phyloP scores from a whole-genome alignment of 2,329 filamentous ascomycete species.

The Pseudocercospora pini-densiflorae region DNA sequence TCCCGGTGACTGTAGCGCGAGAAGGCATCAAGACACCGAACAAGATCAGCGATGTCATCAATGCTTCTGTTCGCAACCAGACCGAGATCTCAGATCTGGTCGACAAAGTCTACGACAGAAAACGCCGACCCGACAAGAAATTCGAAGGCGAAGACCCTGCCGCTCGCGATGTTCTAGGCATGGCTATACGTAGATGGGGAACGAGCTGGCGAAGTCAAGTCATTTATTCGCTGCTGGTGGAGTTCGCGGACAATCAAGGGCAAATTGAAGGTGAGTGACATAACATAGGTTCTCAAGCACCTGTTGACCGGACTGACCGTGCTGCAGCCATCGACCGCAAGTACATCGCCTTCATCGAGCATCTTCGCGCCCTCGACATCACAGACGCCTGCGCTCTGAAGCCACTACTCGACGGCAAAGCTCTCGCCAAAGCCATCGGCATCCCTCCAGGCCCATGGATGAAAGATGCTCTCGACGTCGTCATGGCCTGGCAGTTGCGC shows the following conservation, averaged over 20 bases:
- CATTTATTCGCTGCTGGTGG: slow-evolving; percentile 68
- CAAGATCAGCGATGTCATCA: slow-evolving; percentile 71
- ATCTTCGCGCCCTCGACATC: slow-evolving; percentile 56
- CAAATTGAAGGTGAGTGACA: slow-evolving; percentile 49
- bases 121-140: slow-evolving; percentile 50
- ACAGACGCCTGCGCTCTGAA: slow-evolving; percentile 55
- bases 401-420: slow-evolving; percentile 70
- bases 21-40: slow-evolving; percentile 83
- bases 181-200: slow-evolving; percentile 76
- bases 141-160: slow-evolving; percentile 48
- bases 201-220: slow-evolving; percentile 73
- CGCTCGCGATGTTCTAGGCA: slow-evolving; percentile 69
- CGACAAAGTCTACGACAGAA: slow-evolving; percentile 52
- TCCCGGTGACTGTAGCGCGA: slow-evolving; percentile 67
- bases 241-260: slow-evolving; percentile 54
- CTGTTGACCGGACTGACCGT: slow-evolving; percentile 14
- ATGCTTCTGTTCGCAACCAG: slow-evolving; percentile 66
- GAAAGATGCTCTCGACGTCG: slow-evolving; percentile 75
- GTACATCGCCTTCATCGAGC: slow-evolving; percentile 60
- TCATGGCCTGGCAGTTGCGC: slow-evolving; percentile 86
- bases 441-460: slow-evolving; percentile 83
- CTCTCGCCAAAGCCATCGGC: slow-evolving; percentile 69
- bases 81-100: slow-evolving; percentile 68
- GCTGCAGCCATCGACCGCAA: slow-evolving; percentile 50
- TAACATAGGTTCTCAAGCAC: slow-evolving; percentile 1